Evolutionary conservation across 495 filamentous ascomycete species (phyloP).

Genomic region (Rostrohypoxylon terebratum): DNA sequence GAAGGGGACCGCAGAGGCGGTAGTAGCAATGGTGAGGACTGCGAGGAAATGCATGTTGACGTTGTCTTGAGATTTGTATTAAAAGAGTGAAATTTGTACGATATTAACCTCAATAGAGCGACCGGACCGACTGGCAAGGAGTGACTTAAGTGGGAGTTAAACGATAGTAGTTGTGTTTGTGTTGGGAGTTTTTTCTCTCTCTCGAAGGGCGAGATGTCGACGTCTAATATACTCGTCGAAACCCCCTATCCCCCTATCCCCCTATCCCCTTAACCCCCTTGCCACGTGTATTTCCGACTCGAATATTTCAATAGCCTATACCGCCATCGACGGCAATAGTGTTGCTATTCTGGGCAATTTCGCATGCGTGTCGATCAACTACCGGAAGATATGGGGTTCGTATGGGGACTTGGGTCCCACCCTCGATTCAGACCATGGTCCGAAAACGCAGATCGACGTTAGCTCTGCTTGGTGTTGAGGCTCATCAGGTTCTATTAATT

Average conservation of each 20-base stretch:
- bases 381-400: slow-evolving; percentile 24
- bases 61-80: slow-evolving; percentile 13
- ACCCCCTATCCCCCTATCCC: slow-evolving; percentile 3
- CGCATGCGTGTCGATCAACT: slow-evolving; percentile 34
- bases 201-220: slow-evolving; percentile 1
- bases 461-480: slow-evolving; percentile 28
- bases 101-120: slow-evolving; percentile 21
- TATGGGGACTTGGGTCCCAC: slow-evolving; percentile 20
- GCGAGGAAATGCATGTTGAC: slow-evolving; percentile 39
- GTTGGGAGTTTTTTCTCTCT: neutral
- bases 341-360: slow-evolving; percentile 45
- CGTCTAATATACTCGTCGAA: slow-evolving; percentile 19
- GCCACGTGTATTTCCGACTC: slow-evolving; percentile 15
- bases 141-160: slow-evolving; percentile 25
- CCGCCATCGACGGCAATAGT: slow-evolving; percentile 25
- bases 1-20: slow-evolving; percentile 38
- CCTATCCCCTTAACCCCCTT: neutral
- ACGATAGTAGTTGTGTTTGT: slow-evolving; percentile 30
- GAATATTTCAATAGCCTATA: slow-evolving; percentile 11
- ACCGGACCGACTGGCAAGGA: slow-evolving; percentile 34
- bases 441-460: slow-evolving; percentile 41
- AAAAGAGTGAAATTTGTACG: slow-evolving; percentile 30
- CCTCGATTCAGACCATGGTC: slow-evolving; percentile 25
- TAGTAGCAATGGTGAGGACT: slow-evolving; percentile 36
- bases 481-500: slow-evolving; percentile 18